A percentile compares a stretch with the other conserved stretches of the same genome.
Conservation (phyloP, 495 filamentous ascomycete genomes). For the Alectoria sarmentosa region DNA sequence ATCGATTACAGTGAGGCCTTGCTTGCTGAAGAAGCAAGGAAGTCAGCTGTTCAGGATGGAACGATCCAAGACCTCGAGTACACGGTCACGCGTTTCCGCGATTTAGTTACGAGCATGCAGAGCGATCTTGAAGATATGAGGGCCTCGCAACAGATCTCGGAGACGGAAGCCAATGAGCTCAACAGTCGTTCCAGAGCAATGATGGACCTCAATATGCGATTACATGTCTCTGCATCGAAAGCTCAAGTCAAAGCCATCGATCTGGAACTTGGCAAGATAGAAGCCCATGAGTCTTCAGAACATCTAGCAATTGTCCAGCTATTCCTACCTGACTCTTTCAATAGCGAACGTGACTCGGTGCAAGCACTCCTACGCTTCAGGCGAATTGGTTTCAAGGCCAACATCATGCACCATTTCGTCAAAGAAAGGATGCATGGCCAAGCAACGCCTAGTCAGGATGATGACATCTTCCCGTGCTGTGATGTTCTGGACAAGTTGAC, state of each 20-base stretch:
- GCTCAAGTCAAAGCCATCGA: conserved; percentile 91
- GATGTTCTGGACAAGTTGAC: conserved; percentile 78
- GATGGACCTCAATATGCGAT: conserved; percentile 92
- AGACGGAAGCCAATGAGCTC: conserved; percentile 83
- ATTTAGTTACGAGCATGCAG: conserved; percentile 80
- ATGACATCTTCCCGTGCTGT: conserved; percentile 69
- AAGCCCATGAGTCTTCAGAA: conserved; percentile 81
- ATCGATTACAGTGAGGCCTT: conserved; percentile 74
- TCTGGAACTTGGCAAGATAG: conserved; percentile 76
- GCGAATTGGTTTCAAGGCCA: conserved; percentile 81
- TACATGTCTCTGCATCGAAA: conserved; percentile 82
- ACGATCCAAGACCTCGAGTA: conserved; percentile 82
- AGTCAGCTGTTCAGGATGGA: conserved; percentile 57
- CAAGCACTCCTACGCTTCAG: conserved; percentile 80
- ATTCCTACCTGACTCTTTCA: conserved; percentile 85
- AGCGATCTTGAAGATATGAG: conserved; percentile 85
- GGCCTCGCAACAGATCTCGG: conserved; percentile 82
- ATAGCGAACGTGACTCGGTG: conserved; percentile 71
- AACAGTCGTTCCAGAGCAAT: conserved; percentile 79
- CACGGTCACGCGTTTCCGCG: conserved; percentile 77
- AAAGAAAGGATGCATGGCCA: conserved; percentile 62
- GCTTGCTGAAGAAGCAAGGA: conserved; percentile 67
- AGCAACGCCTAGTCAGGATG: conserved; percentile 49
- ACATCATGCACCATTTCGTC: conserved; percentile 68
- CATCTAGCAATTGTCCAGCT: conserved; percentile 80